These are phyloP conservation scores for Cordyceps fumosorosea DNA, from an alignment of 2,329 filamentous ascomycete species.

Conservation along the genomic window DNA sequence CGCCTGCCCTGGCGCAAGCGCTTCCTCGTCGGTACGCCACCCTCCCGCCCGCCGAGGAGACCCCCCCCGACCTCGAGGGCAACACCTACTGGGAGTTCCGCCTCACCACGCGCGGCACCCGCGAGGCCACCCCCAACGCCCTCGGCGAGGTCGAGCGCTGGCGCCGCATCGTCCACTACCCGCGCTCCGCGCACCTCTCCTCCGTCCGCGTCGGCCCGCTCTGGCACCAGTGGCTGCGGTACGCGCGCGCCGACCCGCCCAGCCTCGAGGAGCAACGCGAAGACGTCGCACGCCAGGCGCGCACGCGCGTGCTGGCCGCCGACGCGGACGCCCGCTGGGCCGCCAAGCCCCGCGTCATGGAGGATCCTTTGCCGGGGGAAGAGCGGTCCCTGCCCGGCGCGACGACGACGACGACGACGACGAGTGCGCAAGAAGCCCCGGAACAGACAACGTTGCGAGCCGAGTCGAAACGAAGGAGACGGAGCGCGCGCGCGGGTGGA, in stretches of 20 bases:
- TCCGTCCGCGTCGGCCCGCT: conserved; percentile 52
- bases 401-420: not conserved
- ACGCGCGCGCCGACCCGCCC: conserved; percentile 49
- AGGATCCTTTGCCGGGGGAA: conserved; percentile 19
- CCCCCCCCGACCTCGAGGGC: conserved; percentile 46
- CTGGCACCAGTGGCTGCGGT: conserved; percentile 65
- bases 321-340: conserved; percentile 59
- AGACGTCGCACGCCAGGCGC: conserved; percentile 46
- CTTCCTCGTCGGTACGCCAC: conserved; percentile 49
- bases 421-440: conserved; percentile 6
- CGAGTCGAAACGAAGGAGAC: conserved; percentile 8
- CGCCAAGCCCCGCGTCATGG: conserved; percentile 47
- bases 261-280: conserved; percentile 48
- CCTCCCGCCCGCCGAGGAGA: not conserved
- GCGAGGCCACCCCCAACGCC: not conserved
- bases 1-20: conserved; percentile 58
- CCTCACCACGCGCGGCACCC: conserved; percentile 34
- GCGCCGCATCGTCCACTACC: conserved; percentile 58
- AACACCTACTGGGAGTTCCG: conserved; percentile 67
- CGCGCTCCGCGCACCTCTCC: conserved; percentile 45
- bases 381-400: not conserved
- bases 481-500: not conserved
- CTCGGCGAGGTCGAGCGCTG: conserved; percentile 38
- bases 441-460: not conserved
- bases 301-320: conserved; percentile 50